Conservation (phyloP, 2,329 filamentous ascomycete species). For the Phialophora tarda region DNA sequence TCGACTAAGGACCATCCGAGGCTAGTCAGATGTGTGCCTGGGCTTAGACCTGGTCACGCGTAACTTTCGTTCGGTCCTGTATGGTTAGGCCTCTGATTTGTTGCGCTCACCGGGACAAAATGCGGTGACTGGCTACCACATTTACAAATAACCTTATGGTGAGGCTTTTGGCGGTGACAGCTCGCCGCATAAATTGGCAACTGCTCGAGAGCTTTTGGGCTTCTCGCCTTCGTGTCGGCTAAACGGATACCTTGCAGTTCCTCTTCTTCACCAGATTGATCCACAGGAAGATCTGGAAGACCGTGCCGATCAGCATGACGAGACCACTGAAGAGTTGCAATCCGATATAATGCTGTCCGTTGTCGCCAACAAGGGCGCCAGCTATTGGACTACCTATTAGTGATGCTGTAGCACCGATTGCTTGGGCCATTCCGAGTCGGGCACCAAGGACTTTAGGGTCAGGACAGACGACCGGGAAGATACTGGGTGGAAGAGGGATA, state of each 20-base stretch:
- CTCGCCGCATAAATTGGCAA: background rate
- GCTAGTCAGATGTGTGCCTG: background rate
- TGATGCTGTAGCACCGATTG: constrained; percentile 54
- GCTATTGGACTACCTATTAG: constrained; percentile 57
- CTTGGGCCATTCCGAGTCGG: constrained; percentile 58
- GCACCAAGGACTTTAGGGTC: constrained; percentile 54
- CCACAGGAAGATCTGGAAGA: constrained; percentile 42
- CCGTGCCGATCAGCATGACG: constrained; percentile 48
- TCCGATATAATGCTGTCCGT: constrained; percentile 47
- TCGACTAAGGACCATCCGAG: background rate
- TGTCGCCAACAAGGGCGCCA: constrained; percentile 51
- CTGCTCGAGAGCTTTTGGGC: background rate
- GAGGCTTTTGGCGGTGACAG: background rate
- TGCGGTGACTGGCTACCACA: background rate
- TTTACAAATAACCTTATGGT: background rate
- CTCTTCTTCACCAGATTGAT: constrained; percentile 34
- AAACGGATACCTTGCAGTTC: constrained; percentile 31
- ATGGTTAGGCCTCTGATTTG: background rate
- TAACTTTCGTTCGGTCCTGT: background rate
- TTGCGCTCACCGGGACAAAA: background rate
- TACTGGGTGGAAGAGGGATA: constrained; percentile 67
- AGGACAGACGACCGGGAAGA: constrained; percentile 57
- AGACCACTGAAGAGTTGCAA: constrained; percentile 54
- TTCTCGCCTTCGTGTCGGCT: background rate
- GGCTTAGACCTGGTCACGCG: background rate